Base-by-base conservation (phyloP, 2,329 filamentous ascomycete species). In the Talaromyces islandicus region DNA sequence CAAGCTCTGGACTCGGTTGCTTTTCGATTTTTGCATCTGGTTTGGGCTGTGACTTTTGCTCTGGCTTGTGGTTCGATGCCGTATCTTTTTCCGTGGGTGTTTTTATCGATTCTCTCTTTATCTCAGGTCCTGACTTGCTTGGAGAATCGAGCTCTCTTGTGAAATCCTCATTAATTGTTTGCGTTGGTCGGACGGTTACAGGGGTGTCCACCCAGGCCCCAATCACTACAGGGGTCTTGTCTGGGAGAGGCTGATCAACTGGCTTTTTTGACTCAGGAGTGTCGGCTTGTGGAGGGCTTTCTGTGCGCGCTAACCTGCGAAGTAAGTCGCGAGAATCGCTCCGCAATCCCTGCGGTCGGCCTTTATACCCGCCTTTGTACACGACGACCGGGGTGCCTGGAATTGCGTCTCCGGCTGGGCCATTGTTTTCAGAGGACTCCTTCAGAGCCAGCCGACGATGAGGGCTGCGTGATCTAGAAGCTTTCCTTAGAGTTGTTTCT, bases 121-220 rank as follows among this genome's bases (percentile, higher is more conserved):
- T 30, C 51, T 65, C 61, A 7, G 60, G 19, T 53, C 24, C 57
- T 25, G 41, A 11, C 38, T 57, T 59, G 27, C 63, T 64, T n/a
- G 66, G 63, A 38, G 63, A 64, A 32, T 65, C 54, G 41, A 69
- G 66, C 24, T 70, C 68, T 29, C 65, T 69, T 2, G 69, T 65
- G 14, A 66, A 29, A 19, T 61, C 59, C 4, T 63, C 59, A 24
- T 48, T 43, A 25, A 57, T 66, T 29, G 65, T 67, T 24, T 66
- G 59, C 19, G 68, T 61, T 7, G 68, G 63, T 32, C 71, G 69
- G 57, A 77, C 75, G 12, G 77, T 75, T 64, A 78, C 66, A 3
- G 78, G 77, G 0, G 78, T 80, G 64, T 80, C 77, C 35, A 78
- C 74, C 76, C 77, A 80, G 2, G 76, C 77, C 12, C 78, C 78